Evolutionary conservation across 2,329 filamentous ascomycete genomes (phyloP), one percentile per base, ranked within the genome.

Genomic region (Aspergillus sp.): DNA sequence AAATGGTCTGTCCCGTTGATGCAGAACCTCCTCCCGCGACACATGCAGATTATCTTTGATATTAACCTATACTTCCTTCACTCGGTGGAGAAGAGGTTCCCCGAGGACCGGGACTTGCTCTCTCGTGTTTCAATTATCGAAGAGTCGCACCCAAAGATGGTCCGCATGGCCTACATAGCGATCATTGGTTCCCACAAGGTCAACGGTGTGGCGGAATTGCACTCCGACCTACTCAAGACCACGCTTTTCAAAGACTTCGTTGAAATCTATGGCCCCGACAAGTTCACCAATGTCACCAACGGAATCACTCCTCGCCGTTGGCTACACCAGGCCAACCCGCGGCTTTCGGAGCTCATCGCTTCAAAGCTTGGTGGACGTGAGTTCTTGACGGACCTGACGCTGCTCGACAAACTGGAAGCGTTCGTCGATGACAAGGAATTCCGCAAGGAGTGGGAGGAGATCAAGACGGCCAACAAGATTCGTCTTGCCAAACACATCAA

Each of bases 181-280:
- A 90, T 98, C 73, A 92, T 99, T 69, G 95, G 95, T 52, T 98
- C 95, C 39, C 95, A 98, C 86, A 99, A 98, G 82, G 93, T 99
- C 81, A 99, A 99, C 68, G 95, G 95, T 75, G 95, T 99, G 39
- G 95, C 95, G 36, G 95, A 99, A 79, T 81, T 99, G 65, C 95
- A 99, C 80, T 99, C 95, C 0, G 95, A 99, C 73, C 83, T 99
- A 59, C 96, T 99, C 82, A 95, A 95, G 82, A 96, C 93, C 0
- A 99, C 95, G n/a, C 96, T 99, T 68, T 98, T 99, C 87, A 97
- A 95, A 77, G 95, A 99, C 76, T 99, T 99, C 77, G 94, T 99
- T 60, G 85, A 87, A 68, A 91, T 99, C 65, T 99, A 95, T 70
- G 95, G 95, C 2, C 89, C 90, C 0, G 95, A 99, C 83, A 97